Evolutionary conservation across 1,139 yeast genomes (phyloP), one percentile per base, ranked within the genome.

Genomic region (Suhomyces bribrorum): DNA sequence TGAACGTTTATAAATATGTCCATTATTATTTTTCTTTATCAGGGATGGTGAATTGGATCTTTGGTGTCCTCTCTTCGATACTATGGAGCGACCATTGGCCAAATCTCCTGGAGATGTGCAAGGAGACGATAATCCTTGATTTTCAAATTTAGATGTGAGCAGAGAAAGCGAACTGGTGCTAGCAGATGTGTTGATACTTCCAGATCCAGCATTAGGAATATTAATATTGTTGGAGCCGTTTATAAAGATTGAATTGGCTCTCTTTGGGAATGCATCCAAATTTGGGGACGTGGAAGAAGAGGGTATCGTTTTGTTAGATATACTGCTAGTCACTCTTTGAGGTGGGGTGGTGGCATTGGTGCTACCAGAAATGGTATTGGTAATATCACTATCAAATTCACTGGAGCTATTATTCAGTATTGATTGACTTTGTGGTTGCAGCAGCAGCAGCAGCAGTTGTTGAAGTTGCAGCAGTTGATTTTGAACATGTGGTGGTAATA

Each of bases 1-100:
- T 26, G 50, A 50, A 6, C 69, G 66, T 47, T 67, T 67, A 37
- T 56, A 63, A 18, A 67, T 53, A 47, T 64, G 67, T 2, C 69
- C 68, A 25, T 49, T 44, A 32, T 45, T 52, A 41, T 60, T 64
- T 32, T 55, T 43, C 40, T 60, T 62, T 34, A 53, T 59, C 29
- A 50, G 54, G 34, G 50, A 38, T 5, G 62, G 55, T 7, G 53
- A 46, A 14, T 43, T 43, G 7, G 57, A 43, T 16, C 58, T 39
- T 22, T 45, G 50, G 18, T 44, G 41, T 12, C 42, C 38, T 27
- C 62, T 41, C 29, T 52, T 41, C 29, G 49, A 40, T 4, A 40
- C 18, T 11, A 40, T 14, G 9, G 27, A 32, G 11, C 43, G 31
- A 5, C 39, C 39, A 4, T 32, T 23, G 5, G 31, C 33, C 27